Percentiles rank a stretch among this genome's conserved stretches.
Evolutionary conservation across 2,329 filamentous ascomycete species (phyloP).

Genomic region (Hortaea sp.): DNA sequence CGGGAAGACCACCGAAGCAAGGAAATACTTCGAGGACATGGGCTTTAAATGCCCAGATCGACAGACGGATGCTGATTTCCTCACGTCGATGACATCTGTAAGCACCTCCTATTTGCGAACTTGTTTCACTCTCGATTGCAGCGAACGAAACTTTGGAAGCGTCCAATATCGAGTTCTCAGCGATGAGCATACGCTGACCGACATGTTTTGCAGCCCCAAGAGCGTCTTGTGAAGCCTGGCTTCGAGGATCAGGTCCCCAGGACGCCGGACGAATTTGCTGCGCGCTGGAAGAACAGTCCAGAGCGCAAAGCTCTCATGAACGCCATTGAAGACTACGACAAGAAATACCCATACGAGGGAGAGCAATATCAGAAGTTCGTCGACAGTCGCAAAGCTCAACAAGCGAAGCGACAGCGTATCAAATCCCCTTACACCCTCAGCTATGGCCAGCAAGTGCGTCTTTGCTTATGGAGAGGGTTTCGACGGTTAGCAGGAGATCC

Average conservation of each 20-base stretch:
- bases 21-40: constrained; percentile 58
- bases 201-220: constrained; percentile 24
- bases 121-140: too few relatives aligned
- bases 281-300: constrained; percentile 45
- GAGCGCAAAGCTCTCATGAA: constrained; percentile 35
- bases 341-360: constrained; percentile 35
- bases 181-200: neutral
- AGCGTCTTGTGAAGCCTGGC: constrained; percentile 36
- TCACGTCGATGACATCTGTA: constrained; percentile 58
- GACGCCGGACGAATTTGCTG: constrained; percentile 41
- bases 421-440: constrained; percentile 79
- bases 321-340: constrained; percentile 38
- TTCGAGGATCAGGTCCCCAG: constrained; percentile 38
- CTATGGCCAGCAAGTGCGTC: constrained; percentile 60
- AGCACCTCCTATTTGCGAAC: neutral
- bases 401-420: constrained; percentile 42
- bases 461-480: constrained; percentile 76
- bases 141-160: too few relatives aligned
- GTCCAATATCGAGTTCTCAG: too few relatives aligned
- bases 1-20: constrained; percentile 53
- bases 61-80: constrained; percentile 65
- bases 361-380: constrained; percentile 36
- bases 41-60: constrained; percentile 63
- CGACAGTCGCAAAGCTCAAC: constrained; percentile 36
- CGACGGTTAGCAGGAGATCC: constrained; percentile 67